Base-by-base conservation (phyloP, 768 basidiomycete genomes). In the Termitomyces sp. region DNA sequence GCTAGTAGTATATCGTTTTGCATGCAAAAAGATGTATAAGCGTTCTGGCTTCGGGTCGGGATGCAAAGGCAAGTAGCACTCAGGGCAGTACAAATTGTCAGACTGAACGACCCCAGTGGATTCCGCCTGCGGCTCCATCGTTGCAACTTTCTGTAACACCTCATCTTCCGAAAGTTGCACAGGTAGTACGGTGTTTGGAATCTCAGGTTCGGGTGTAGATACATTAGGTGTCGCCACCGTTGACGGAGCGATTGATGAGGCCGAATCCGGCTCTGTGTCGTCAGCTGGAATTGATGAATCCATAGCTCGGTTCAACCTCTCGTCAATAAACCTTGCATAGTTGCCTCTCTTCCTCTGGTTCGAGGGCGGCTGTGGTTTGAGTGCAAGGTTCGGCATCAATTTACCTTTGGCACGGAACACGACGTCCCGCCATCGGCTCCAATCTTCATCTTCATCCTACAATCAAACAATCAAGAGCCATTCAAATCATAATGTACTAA, bases 21-120 rank as follows among this genome's bases (percentile, higher is more conserved):
- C 95, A 65, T 99, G 97, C 66, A 99, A 72, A 72, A 95, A 99
- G 62, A 99, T 98, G 71, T 93, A 98, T 55, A 98, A 75, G 59
- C 85, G 85, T 68, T 94, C 92, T 2, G 95, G 94, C 65, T 83
- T 84, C 1, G 96, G 97, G 71, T 99, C 97, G 11, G 94, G 92
- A 56, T 94, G 86, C 26, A 98, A 72, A 15, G 97, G 97, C 46
- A 97, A 76, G 70, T 90, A 98, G 68, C 96, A 99, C 66, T 93
- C 91, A 1, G 82, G 76, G 68, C 96, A 99, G 72, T 92, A 97
- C 19, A 79, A 64, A 54, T 77, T 75, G 40, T 80, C 76, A 14
- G 67, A 67, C 50, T 74, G 64, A 41, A 72, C 64, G 30, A 71
- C 63, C 5, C 69, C 70, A 17, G 74, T 78, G 21, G 74, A 62